These are phyloP conservation scores for Zasmidium angulare DNA, from an alignment of 2,329 filamentous ascomycete genomes.

Conservation along the genomic window DNA sequence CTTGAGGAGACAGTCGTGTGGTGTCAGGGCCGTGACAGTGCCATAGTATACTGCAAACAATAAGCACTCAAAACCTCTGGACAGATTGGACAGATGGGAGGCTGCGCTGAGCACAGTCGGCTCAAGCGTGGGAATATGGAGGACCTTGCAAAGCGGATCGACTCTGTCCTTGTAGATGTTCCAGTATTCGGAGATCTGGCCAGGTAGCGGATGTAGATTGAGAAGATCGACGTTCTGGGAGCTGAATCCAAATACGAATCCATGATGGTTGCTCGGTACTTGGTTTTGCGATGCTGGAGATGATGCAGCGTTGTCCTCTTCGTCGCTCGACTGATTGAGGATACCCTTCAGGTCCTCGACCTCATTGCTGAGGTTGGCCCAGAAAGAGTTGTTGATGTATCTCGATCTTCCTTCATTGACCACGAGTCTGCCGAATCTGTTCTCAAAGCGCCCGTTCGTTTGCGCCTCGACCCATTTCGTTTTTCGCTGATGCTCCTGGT, in stretches of 20 bases:
- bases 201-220: constrained; percentile 63
- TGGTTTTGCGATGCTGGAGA: constrained; percentile 28
- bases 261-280: constrained; percentile 59
- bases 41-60: constrained; percentile 64
- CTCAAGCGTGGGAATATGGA: constrained; percentile 68
- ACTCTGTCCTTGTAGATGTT: constrained; percentile 71
- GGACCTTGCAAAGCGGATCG: constrained; percentile 68
- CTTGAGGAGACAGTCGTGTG: constrained; percentile 47
- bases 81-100: constrained; percentile 58
- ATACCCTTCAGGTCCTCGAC: constrained; percentile 64
- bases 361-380: constrained; percentile 70
- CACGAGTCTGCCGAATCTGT: constrained; percentile 66
- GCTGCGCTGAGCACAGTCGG: constrained; percentile 62
- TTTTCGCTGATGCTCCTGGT: constrained; percentile 22
- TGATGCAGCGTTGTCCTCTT: constrained; percentile 54
- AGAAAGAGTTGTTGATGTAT: constrained; percentile 73
- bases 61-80: constrained; percentile 58
- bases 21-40: constrained; percentile 53
- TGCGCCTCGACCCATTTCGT: constrained; percentile 29
- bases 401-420: constrained; percentile 68
- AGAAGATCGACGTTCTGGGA: constrained; percentile 68
- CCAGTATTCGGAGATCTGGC: constrained; percentile 68
- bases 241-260: constrained; percentile 71
- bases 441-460: constrained; percentile 32
- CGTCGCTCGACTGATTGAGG: constrained; percentile 61